Base-by-base conservation (phyloP, 2,329 filamentous ascomycete genomes). In the Microsporum ferrugineum region DNA sequence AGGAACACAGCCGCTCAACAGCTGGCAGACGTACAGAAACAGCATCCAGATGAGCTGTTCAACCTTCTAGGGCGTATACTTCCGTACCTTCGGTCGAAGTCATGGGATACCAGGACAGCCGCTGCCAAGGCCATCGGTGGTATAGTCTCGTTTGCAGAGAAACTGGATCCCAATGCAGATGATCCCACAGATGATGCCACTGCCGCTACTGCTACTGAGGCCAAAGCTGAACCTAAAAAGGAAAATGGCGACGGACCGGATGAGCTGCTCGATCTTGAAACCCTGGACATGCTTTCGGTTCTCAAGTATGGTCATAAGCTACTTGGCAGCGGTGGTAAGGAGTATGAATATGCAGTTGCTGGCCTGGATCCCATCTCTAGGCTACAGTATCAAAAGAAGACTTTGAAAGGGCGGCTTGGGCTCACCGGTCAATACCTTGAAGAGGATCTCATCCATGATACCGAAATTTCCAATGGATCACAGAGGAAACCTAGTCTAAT, bases 1-100 rank as follows among this genome's bases (percentile, higher is more conserved):
- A 87, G 95, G 67, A 95, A 96, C 71, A 99, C 94, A 65, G 95
- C 94, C 64, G 94, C 95, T 64, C 91, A 95, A 71, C 94, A 99
- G 77, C 82, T 99, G 65, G 94, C 91, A 64, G 94, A 99, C 76
- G 94, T 96, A 75, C 95, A 99, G 76, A 97, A 96, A 73, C 89
- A 94, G 73, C 94, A 97, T 69, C 94, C 94, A 0, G 92, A 99
- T 76, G 95, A 99, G 74, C 80, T 99, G 0, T 97, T 97, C 77
- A 96, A 97, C 71, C 82, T 99, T 5, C 82, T 99, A 10, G 92
- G 90, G 34, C 83, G 92, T 63, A 91, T 99, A 36, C 86, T 99
- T n/a, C 92, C 94, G 0, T 99, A 96, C 74, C 81, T 99, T 34
- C 85, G 89, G 62, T 92, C 94, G 67, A 96, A 92, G 73, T 92